A percentile compares a stretch with the other conserved stretches of the same genome.
Evolutionary conservation across 2,329 filamentous ascomycete genomes (phyloP).

Genomic region (Stagonosporopsis tanaceti): DNA sequence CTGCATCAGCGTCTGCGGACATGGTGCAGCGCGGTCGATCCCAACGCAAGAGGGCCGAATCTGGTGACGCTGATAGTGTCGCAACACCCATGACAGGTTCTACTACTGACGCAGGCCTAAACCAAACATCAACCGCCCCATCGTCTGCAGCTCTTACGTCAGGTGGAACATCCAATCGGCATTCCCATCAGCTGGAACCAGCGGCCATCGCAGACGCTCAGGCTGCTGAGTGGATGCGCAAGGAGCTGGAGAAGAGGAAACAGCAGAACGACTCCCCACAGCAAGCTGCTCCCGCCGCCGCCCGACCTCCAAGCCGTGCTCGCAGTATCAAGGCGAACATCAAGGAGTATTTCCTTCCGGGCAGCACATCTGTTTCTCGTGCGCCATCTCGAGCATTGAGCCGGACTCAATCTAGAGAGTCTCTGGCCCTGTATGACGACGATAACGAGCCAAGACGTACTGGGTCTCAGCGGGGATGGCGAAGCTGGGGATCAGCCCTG

Average conservation of each 20-base stretch:
- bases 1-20: slow-evolving; percentile 29
- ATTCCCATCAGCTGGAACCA: slow-evolving; percentile 49
- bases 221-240: slow-evolving; percentile 55
- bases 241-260: slow-evolving; percentile 52
- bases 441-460: slow-evolving; percentile 26
- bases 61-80: slow-evolving; percentile 44
- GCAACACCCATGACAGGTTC: slow-evolving; percentile 54
- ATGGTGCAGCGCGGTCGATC: slow-evolving; percentile 16
- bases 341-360: slow-evolving; percentile 54
- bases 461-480: slow-evolving; percentile 46
- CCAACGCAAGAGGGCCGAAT: slow-evolving; percentile 14
- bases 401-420: slow-evolving; percentile 47
- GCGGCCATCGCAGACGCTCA: slow-evolving; percentile 50
- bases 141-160: slow-evolving; percentile 54
- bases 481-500: slow-evolving; percentile 49
- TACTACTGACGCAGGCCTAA: slow-evolving; percentile 50
- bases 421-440: slow-evolving; percentile 35
- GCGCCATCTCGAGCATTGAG: slow-evolving; percentile 33
- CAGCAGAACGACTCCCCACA: slow-evolving; percentile 32
- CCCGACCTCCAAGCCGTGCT: slow-evolving; percentile 45
- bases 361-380: slow-evolving; percentile 33
- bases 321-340: slow-evolving; percentile 51
- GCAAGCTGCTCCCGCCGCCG: slow-evolving; percentile 30
- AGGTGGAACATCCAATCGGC: slow-evolving; percentile 51
- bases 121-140: slow-evolving; percentile 52